These are phyloP conservation scores for Saccharomycopsis babjevae DNA, from an alignment of 805 yeast species.

Conservation along the genomic window DNA sequence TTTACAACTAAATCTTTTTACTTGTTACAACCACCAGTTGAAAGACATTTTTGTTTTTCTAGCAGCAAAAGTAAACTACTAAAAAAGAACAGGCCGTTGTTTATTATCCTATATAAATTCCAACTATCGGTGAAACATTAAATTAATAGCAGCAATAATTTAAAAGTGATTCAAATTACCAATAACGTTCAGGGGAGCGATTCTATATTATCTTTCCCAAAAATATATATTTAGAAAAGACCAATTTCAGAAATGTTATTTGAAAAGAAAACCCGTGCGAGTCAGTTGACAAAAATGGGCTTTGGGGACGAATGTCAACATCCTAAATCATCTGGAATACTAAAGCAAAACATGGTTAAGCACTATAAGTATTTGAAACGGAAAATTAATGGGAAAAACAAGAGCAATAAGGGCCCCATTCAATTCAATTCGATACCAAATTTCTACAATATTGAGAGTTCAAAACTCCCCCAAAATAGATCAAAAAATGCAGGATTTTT, in stretches of 20 bases:
- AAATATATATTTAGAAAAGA: too few relatives aligned
- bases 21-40: too few relatives aligned
- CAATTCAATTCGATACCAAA: neutral
- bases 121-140: too few relatives aligned
- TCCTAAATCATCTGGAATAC: neutral
- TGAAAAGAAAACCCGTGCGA: neutral
- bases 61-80: too few relatives aligned
- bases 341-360: neutral
- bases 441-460: neutral
- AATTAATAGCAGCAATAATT: too few relatives aligned
- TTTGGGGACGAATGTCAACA: neutral
- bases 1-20: too few relatives aligned
- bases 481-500: neutral
- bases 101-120: too few relatives aligned
- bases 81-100: too few relatives aligned
- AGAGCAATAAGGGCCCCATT: neutral
- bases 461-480: neutral
- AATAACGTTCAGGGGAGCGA: too few relatives aligned
- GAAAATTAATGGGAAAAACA: neutral
- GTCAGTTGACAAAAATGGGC: neutral
- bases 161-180: too few relatives aligned
- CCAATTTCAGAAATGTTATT: neutral
- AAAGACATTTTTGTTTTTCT: too few relatives aligned
- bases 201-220: too few relatives aligned
- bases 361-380: neutral